phyloP scores from a whole-genome alignment of 352 stramenopile species.

The Phytophthora pluvialis region DNA sequence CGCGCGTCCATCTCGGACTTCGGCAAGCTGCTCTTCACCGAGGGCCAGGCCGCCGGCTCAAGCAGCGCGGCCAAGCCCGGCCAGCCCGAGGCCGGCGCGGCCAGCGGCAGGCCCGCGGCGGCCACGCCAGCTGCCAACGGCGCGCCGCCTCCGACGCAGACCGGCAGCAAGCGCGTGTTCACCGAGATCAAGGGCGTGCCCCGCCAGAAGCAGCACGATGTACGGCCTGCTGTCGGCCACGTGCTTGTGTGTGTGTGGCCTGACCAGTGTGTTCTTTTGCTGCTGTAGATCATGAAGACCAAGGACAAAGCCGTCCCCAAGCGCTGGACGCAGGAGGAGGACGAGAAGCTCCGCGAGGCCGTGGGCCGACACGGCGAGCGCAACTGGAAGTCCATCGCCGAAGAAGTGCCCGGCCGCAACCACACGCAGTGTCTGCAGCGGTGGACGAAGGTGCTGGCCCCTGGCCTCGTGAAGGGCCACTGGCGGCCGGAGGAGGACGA shows the following conservation, averaged over 20 bases:
- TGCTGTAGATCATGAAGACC: constrained; percentile 73
- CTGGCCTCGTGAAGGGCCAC: constrained; percentile 95
- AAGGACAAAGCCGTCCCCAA: constrained; percentile 87
- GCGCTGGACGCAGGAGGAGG: constrained; percentile 81
- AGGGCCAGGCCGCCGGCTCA: constrained; percentile 50
- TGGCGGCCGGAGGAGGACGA: constrained; percentile 95
- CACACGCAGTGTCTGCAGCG: constrained; percentile 92
- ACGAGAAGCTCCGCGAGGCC: constrained; percentile 78
- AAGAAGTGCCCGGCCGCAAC: constrained; percentile 84
- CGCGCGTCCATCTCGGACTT: constrained; percentile 88
- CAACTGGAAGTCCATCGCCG: constrained; percentile 91
- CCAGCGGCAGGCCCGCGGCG: constrained; percentile 3
- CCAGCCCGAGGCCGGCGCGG: neutral
- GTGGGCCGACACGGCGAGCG: constrained; percentile 81
- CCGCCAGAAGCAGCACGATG: constrained; percentile 83
- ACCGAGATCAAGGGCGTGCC: constrained; percentile 88
- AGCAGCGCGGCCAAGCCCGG: constrained; percentile 12
- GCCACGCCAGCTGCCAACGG: neutral
- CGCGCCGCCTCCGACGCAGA: constrained; percentile 16
- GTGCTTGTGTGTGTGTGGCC: neutral
- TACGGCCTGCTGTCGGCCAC: constrained; percentile 22
- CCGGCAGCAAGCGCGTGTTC: constrained; percentile 76
- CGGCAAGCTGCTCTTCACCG: constrained; percentile 85
- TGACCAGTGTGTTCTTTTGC: constrained; percentile 6
- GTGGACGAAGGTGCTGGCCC: constrained; percentile 93